Evolutionary conservation across 208 protist genomes (phyloP).

Genomic region (Porcisia deanei): DNA sequence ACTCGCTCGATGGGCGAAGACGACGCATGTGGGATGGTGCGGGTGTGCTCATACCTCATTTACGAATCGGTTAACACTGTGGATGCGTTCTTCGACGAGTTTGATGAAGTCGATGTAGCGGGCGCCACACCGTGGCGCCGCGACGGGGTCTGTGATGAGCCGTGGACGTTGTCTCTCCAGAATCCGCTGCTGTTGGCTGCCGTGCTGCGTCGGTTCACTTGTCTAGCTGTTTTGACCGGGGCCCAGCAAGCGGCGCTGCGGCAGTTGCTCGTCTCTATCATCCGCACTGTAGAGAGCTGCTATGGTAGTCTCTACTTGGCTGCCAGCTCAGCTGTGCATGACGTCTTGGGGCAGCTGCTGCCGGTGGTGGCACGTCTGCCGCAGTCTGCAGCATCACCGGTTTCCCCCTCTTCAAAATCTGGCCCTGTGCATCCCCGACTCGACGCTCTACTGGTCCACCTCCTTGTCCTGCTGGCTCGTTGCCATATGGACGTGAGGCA

Average conservation of each 20-base stretch:
- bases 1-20: constrained; percentile 4
- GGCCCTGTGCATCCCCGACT: constrained; percentile 14
- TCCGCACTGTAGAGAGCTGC: constrained; percentile 28
- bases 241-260: constrained; percentile 20
- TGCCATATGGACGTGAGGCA: constrained; percentile 77
- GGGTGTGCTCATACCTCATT: constrained; percentile 29
- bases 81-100: constrained; percentile 22
- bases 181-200: constrained; percentile 51
- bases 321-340: constrained; percentile 59
- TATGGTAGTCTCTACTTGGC: constrained; percentile 52
- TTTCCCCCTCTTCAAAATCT: background rate
- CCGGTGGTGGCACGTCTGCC: constrained; percentile 27
- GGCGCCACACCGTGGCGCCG: background rate
- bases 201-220: constrained; percentile 31
- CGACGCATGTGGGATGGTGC: constrained; percentile 23
- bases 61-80: constrained; percentile 37
- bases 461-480: constrained; percentile 49
- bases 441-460: constrained; percentile 32
- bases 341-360: constrained; percentile 50
- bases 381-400: background rate
- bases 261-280: constrained; percentile 21
- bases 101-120: background rate
- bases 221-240: constrained; percentile 3
- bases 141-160: background rate
- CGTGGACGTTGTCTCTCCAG: constrained; percentile 40